Evolutionary conservation across 768 basidiomycete species (phyloP).

Genomic region (Cystofilobasidium ferigula): DNA sequence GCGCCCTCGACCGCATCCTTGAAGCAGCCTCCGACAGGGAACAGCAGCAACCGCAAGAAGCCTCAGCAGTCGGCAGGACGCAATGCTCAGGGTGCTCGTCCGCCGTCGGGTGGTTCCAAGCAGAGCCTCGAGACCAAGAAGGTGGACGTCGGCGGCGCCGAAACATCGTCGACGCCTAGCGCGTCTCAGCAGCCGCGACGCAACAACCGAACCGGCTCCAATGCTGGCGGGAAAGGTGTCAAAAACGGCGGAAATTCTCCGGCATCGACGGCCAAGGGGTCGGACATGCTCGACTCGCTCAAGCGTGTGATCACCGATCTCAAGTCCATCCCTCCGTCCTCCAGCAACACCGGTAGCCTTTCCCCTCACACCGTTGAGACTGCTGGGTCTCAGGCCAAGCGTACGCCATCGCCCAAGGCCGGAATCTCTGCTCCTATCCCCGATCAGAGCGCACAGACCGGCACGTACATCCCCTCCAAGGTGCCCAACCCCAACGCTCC

Average conservation of each 20-base stretch:
- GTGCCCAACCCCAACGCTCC: constrained; percentile 48
- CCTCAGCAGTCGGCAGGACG: no score
- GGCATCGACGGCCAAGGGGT: no score
- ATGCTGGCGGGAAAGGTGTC: not conserved
- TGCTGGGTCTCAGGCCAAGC: constrained; percentile 28
- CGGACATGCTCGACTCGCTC: constrained; percentile 39
- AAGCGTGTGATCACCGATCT: constrained; percentile 90
- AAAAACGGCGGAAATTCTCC: no score
- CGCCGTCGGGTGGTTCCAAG: no score
- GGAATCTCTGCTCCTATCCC: not conserved
- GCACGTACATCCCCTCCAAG: constrained; percentile 3
- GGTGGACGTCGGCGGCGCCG: not conserved
- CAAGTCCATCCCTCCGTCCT: constrained; percentile 64
- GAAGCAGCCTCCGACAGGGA: no score
- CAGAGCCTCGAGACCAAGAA: constrained; percentile 13
- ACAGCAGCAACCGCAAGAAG: no score
- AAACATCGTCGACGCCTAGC: not conserved
- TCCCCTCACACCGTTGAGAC: constrained; percentile 42
- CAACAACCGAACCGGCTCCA: constrained; percentile 4
- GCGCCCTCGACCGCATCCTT: no score
- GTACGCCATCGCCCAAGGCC: not conserved
- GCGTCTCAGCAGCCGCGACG: not conserved
- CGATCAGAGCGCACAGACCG: not conserved
- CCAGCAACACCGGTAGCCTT: constrained; percentile 34
- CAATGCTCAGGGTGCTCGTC: no score